Evolutionary conservation across 176 grass and related monocot genomes (phyloP), one percentile per base, ranked within the genome.

Genomic region (Oryza meridionalis): DNA sequence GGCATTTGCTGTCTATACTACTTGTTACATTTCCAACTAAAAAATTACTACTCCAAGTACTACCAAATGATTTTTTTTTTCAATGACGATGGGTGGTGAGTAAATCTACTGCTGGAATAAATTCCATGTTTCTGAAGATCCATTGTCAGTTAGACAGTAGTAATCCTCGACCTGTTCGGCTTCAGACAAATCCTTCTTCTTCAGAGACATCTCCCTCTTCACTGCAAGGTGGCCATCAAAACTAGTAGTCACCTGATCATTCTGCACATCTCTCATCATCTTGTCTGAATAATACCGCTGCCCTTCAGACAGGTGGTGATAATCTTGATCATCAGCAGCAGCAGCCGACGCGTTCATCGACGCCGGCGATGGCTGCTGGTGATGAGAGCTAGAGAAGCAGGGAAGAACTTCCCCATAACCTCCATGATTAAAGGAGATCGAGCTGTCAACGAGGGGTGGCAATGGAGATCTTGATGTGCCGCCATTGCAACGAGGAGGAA

Each of bases 341-440:
- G 49, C 49, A 51, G 49, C 13, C 14, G 49, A 16, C 49, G 15
- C 49, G 14, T 51, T 51, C 49, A 5, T 82, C 73, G 78, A 68
- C 15, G 88, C 73, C 3, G 88, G 78, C 1, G 67, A 35, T 1
- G 67, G 88, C 19, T 29, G 32, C 32, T 81, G 88, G n/a, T 65
- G 45, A 59, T 84, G 84, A 58, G 84, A 82, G 77, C 75, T 90
- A 90, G 90, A 93, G 92, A 97, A 94, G 95, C 90, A 97, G 95
- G 95, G 53, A 88, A 94, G 53, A 88, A 94, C 90, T 92, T 94
- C 90, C 88, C 81, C 84, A 31, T 91, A 91, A 71, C 72, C 86
- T 67, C 89, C 90, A 67, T 88, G 77, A 84, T 86, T 87, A 76
- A 95, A 93, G 47, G 80, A 85, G 80, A 95, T 92, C 84, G 84